phyloP scores from a whole-genome alignment of 2,329 filamentous ascomycete genomes.

The Pseudocercospora eumusae region DNA sequence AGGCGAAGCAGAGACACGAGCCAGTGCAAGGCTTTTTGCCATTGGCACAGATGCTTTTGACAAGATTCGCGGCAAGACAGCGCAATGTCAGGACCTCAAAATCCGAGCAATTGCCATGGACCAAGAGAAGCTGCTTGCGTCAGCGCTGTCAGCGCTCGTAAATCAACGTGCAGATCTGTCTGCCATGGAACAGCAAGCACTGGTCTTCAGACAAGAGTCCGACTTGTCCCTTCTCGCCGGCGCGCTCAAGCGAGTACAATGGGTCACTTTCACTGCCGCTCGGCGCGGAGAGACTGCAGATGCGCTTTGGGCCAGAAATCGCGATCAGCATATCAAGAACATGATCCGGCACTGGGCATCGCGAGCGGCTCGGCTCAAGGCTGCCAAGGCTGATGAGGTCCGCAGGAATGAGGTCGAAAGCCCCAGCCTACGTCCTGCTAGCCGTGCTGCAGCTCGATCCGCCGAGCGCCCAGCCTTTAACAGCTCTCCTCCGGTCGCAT shows the following conservation, averaged over 20 bases:
- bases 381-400: slow-evolving; percentile 21
- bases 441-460: slow-evolving; percentile 33
- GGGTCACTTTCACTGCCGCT: slow-evolving; percentile 58
- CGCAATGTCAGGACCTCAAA: slow-evolving; percentile 28
- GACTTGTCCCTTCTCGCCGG: slow-evolving; percentile 50
- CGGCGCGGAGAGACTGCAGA: slow-evolving; percentile 55
- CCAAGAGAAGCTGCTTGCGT: slow-evolving; percentile 36
- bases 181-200: slow-evolving; percentile 46
- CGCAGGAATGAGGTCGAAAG: slow-evolving; percentile 31
- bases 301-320: slow-evolving; percentile 55
- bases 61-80: slow-evolving; percentile 41
- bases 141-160: slow-evolving; percentile 40
- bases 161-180: slow-evolving; percentile 31
- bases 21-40: slow-evolving; percentile 41
- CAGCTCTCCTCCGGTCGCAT: slow-evolving; percentile 25
- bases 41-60: slow-evolving; percentile 39
- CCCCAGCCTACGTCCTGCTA: slow-evolving; percentile 37
- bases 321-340: slow-evolving; percentile 56
- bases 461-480: slow-evolving; percentile 20
- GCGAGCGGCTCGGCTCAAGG: slow-evolving; percentile 41
- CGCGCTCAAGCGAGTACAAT: slow-evolving; percentile 58
- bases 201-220: slow-evolving; percentile 49
- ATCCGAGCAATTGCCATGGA: slow-evolving; percentile 39
- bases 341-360: slow-evolving; percentile 60
- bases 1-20: slow-evolving; percentile 43